phyloP scores from a whole-genome alignment of 345 rosid species.

The Iberis pinnata region DNA sequence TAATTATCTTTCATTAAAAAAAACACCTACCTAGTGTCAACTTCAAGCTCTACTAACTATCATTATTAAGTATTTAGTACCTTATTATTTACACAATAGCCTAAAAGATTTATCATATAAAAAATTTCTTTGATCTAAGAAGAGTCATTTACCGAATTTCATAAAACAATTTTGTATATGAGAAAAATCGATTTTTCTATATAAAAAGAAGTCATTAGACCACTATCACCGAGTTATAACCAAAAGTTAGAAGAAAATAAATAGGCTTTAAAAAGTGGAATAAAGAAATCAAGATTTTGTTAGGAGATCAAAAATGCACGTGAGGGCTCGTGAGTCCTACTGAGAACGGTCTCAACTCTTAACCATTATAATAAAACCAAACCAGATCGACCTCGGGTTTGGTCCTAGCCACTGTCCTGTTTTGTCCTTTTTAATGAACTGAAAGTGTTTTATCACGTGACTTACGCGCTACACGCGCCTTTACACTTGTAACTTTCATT shows the following conservation, averaged over 20 bases:
- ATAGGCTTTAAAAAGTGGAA: too few relatives aligned
- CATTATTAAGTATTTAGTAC: neutral
- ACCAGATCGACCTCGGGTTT: conserved; percentile 34
- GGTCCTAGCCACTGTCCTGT: conserved; percentile 27
- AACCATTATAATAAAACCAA: conserved; percentile 16
- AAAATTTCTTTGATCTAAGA: too few relatives aligned
- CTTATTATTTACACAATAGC: too few relatives aligned
- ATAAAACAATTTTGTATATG: too few relatives aligned
- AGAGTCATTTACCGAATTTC: too few relatives aligned
- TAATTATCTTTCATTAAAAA: conserved; percentile 1
- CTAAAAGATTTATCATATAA: too few relatives aligned
- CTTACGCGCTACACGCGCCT: conserved; percentile 34
- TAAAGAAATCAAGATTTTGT: conserved; percentile 24
- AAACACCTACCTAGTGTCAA: conserved; percentile 13
- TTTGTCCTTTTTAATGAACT: conserved; percentile 25
- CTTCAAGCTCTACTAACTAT: conserved; percentile 1
- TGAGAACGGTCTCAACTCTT: conserved; percentile 17
- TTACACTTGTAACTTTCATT: conserved; percentile 25
- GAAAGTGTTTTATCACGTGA: conserved; percentile 29
- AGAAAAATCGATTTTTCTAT: conserved; percentile 4
- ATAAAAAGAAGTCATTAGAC: too few relatives aligned
- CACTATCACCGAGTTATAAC: too few relatives aligned
- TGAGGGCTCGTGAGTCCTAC: conserved; percentile 35
- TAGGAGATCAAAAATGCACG: conserved; percentile 28
- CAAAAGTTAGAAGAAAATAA: neutral